These are phyloP conservation scores for Colletotrichum aenigma DNA, from an alignment of 2,329 filamentous ascomycete genomes.

Conservation along the genomic window DNA sequence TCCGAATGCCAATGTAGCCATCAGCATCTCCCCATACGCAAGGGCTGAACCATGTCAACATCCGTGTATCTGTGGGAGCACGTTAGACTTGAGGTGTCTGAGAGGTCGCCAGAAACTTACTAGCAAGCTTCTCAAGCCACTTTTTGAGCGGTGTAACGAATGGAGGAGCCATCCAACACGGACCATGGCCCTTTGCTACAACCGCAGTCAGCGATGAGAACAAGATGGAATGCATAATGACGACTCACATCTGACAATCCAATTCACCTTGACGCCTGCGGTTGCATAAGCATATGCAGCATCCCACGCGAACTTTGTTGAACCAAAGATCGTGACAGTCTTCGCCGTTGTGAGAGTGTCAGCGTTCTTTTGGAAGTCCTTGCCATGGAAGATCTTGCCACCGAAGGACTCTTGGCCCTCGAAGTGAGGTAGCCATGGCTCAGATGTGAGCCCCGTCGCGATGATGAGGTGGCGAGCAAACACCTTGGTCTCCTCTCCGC, in stretches of 20 bases:
- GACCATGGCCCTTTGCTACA: slow-evolving; percentile 56
- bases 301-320: slow-evolving; percentile 69
- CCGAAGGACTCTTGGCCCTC: slow-evolving; percentile 50
- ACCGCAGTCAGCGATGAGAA: not conserved
- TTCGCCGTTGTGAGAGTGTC: slow-evolving; percentile 45
- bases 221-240: not conserved
- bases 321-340: slow-evolving; percentile 62
- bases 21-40: slow-evolving; percentile 73
- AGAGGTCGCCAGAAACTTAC: slow-evolving; percentile 31
- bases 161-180: slow-evolving; percentile 60
- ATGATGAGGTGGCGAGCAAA: slow-evolving; percentile 52
- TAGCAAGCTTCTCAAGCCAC: slow-evolving; percentile 70
- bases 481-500: slow-evolving; percentile 28
- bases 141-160: slow-evolving; percentile 70
- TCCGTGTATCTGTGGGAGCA: slow-evolving; percentile 53
- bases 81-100: not conserved
- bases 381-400: slow-evolving; percentile 53
- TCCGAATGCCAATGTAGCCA: slow-evolving; percentile 58
- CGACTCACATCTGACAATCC: slow-evolving; percentile 58
- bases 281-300: slow-evolving; percentile 65
- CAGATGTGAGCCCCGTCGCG: slow-evolving; percentile 60
- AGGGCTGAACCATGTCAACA: slow-evolving; percentile 76
- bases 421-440: slow-evolving; percentile 51
- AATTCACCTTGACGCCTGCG: slow-evolving; percentile 59
- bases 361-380: slow-evolving; percentile 45